Evolutionary conservation across 768 basidiomycete species (phyloP), one percentile per base, ranked within the genome.

Genomic region (Suillus paluster): DNA sequence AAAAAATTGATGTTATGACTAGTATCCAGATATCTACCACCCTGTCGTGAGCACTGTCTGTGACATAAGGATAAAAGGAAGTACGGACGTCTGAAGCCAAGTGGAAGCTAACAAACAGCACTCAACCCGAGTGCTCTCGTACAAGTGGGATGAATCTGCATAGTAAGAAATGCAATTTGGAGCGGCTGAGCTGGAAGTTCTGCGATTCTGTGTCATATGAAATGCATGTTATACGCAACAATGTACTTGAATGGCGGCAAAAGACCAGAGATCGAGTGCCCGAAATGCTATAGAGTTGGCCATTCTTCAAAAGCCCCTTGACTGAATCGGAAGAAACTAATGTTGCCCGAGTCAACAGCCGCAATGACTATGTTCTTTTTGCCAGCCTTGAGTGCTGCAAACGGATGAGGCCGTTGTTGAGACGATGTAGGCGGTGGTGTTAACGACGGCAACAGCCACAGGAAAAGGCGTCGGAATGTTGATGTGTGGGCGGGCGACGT

Each of bases 301-400:
- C 90, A 89, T 67, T 94, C 92, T 58, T 85, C 87, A 72, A 99
- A 98, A 10, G 81, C 86, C 0, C 94, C 92, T 70, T 95, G 83
- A 8, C 90, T 88, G 66, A 98, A 95, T 58, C 91, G 80, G 77
- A 94, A 92, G 80, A 97, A 96, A 66, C 91, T 91, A 46, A 89
- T 89, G 64, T 84, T 94, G 10, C 96, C 94, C 2, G 86, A 83
- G 75, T 97, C 95, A 5, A 96, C 95, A 2, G 85, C 93, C 2
- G 95, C 96, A 53, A 99, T 84, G 38, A 98, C 81, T 57, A 96
- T 79, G 10, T 81, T 88, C 70, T 93, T 92, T 71, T 89, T 92
- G 0, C 97, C 97, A 33, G 86, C 84, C 67, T 96, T 93, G 63
- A 98, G 79, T 5, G 85, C 84, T 64, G 86, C 83, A 69, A 97